Evolutionary conservation across 768 basidiomycete species (phyloP), one percentile per base, ranked within the genome.

Genomic region (Phylloporus sp.): DNA sequence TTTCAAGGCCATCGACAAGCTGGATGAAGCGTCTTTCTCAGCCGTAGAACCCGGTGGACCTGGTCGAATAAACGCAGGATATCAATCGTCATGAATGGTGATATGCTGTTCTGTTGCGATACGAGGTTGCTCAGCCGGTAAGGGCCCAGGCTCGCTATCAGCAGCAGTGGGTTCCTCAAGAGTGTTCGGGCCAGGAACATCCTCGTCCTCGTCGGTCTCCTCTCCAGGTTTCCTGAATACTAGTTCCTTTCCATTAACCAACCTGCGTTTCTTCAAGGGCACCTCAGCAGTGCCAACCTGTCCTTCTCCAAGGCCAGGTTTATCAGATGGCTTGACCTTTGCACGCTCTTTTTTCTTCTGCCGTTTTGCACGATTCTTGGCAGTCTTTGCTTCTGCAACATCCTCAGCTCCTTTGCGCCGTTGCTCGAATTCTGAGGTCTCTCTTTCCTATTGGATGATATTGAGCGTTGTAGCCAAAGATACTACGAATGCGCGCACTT

Each of bases 311-410:
- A 64, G 60, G 34, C 65, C 59, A 15, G 55, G 53, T 46, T 70
- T 65, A 45, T 60, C 64, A 49, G 51, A 61, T 41, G 40, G 47
- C 65, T 67, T 81, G 72, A 43, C 66, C 67, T 86, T 84, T 34
- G 80, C 69, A 45, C 82, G 73, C 56, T 80, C 86, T 68, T 95
- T 98, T 76, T 92, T 91, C 77, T 95, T 97, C 69, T 86, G 89
- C 40, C 97, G 75, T 68, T 90, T 97, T 15, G 90, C 89, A 18
- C 97, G 80, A 68, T 99, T 99, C 73, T 94, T 98, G 12, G 91
- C 86, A 0, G 95, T 97, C 74, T 94, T 97, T 2, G 86, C 84
- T 41, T 95, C 86, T 0, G 88, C 83, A 4, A 71, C 62, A 26
- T 83, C 84, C 29, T 90, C 85, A 24, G 84, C 79, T 54, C 85